Evolutionary conservation across 2,329 filamentous ascomycete species (phyloP).

Genomic region (Hypoxylon sp.): DNA sequence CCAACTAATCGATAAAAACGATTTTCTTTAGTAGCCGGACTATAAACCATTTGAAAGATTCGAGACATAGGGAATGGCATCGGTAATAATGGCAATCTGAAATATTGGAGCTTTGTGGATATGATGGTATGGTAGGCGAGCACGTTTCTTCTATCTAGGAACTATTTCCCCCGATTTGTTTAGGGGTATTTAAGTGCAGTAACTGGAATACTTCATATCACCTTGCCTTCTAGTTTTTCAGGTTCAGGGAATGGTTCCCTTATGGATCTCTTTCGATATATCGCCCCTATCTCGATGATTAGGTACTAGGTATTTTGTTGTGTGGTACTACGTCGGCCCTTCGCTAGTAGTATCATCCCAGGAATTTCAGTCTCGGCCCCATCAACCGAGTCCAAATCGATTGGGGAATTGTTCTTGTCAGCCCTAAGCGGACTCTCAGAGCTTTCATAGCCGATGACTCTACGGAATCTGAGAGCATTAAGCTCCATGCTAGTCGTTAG

Average conservation of each 20-base stretch:
- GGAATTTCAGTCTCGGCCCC: background rate
- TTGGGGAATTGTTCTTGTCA: background rate
- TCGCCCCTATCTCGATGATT: background rate
- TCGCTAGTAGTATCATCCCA: background rate
- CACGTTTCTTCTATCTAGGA: background rate
- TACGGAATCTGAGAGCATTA: slow-evolving; percentile 10
- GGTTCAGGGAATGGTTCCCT: background rate
- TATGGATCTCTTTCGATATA: background rate
- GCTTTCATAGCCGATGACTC: slow-evolving; percentile 1
- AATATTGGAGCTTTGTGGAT: background rate
- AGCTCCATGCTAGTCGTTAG: slow-evolving; percentile 17
- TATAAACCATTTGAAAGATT: background rate
- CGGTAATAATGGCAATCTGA: background rate
- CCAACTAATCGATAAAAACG: background rate
- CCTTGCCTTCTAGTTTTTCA: background rate
- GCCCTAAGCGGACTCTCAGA: slow-evolving; percentile 11
- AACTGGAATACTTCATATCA: background rate
- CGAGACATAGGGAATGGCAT: background rate
- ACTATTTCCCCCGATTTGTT: background rate
- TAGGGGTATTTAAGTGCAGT: no score
- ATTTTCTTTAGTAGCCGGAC: background rate
- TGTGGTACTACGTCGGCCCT: background rate
- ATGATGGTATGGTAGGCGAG: background rate
- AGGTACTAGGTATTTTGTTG: no score
- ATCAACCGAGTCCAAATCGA: background rate